Evolutionary conservation across 2,329 filamentous ascomycete genomes (phyloP), one percentile per base, ranked within the genome.

Genomic region (Colletotrichum sp.): DNA sequence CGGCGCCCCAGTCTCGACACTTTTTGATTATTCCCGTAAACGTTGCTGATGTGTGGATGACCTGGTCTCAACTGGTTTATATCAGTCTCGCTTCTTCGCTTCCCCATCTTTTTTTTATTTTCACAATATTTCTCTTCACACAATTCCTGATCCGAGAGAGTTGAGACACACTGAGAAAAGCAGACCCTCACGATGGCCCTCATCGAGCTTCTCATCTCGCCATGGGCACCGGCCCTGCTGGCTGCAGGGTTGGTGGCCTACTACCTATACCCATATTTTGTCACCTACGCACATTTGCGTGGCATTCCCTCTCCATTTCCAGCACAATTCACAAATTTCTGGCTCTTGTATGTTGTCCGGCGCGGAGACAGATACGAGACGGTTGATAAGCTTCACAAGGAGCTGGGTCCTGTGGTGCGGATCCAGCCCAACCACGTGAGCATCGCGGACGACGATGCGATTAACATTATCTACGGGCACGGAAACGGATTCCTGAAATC

Each of bases 341-440:
- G 96, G 96, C 90, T 98, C 26, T 84, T 98, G 66, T 86, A 88
- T 10, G 89, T 92, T 15, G 88, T 87, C 69, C 92, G 96, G 3
- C 88, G 90, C 6, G 95, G 95, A 3, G 88, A 89, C 64, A 89
- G 94, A 12, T 95, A 91, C 81, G 79, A 85, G 32, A 86, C 88
- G 4, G 92, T 98, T n/a, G 89, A 98, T 80, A 84, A 92, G 44
- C 88, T 92, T 9, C 96, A 98, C 84, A 91, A 94, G 87, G 93
- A 92, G 81, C 88, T 94, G 59, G 96, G 96, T 5, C 93, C 92
- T n/a, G 85, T 98, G 2, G 93, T 98, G 26, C 91, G 96, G 44
- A 94, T 98, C 78, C 94, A 95, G 81, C 96, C 96, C 1, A 92
- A 96, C 80, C 96, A 98, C 80, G 89, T 98, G 79, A 96, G 94